Evolutionary conservation across 129 eudicot species (phyloP), one percentile per base, ranked within the genome.

Genomic region (Pseudognaphalium luteoalbum): DNA sequence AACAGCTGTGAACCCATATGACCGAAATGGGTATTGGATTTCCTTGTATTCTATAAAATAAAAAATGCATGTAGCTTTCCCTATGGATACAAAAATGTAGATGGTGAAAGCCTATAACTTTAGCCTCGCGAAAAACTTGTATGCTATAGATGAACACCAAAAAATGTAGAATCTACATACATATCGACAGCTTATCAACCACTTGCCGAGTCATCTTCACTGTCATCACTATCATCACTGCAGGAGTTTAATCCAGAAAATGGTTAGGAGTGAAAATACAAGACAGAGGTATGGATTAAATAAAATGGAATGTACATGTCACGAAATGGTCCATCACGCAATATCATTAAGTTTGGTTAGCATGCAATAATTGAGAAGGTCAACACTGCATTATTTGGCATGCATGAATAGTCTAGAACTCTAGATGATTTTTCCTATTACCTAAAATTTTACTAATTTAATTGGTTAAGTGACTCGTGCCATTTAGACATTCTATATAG

Each of bases 151-250:
- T 39, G 57, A 77, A 72, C 70, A 50, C 70, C 56, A 77, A 76
- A 71, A 71, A 74, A 32, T 71, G 29, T 42, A 42, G 72, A 66
- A 78, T 66, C 82, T 80, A 80, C 83, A 57, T 32, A 74, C 76
- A 67, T 66, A 62, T 78, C 0, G 66, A 66, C 60, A 73, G 44
- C 50, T 64, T 20, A 68, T 89, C 80, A 92, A 76, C 90, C 83
- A 71, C 82, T 81, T 14, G 84, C 82, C 21, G 73, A 66, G 37
- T 91, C 96, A 81, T 89, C 96, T 81, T 84, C 97, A 73, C 96
- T 85, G 79, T 86, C 92, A 11, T 86, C 98, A 70, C 91, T 85
- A 71, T 76, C 97, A 73, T 91, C 97, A 74, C 98, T 94, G 89
- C 84, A 84, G 34, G 56, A 58, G 66, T 62, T 29, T 21, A 33